Percentiles rank a stretch among this genome's conserved stretches.
phyloP scores from a whole-genome alignment of 495 filamentous ascomycete genomes.

The Beverwykella pulmonaria region DNA sequence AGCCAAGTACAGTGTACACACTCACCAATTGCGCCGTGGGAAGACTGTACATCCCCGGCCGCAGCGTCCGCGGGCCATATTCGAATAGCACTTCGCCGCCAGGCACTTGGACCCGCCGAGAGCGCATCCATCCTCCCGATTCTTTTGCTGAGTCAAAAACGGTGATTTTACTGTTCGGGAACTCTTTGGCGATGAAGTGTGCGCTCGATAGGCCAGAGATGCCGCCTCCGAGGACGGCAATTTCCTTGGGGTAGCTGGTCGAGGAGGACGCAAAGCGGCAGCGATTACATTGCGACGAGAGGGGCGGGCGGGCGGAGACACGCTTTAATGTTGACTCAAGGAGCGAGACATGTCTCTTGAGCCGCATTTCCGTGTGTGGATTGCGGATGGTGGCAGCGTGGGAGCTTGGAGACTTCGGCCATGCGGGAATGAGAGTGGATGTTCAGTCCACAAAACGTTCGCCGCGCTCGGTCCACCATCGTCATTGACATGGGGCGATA shows the following conservation, averaged over 20 bases:
- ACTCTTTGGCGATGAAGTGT: slow-evolving; percentile 65
- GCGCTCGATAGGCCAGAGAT: slow-evolving; percentile 87
- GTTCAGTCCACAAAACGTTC: background rate
- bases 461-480: slow-evolving; percentile 21
- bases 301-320: slow-evolving; percentile 9
- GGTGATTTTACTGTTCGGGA: slow-evolving; percentile 66
- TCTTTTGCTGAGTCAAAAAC: slow-evolving; percentile 72
- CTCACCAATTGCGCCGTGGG: slow-evolving; percentile 26
- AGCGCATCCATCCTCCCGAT: slow-evolving; percentile 84
- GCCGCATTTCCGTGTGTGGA: slow-evolving; percentile 35
- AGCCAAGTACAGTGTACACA: background rate
- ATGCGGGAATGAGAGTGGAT: background rate
- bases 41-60: slow-evolving; percentile 50
- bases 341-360: slow-evolving; percentile 33
- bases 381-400: background rate
- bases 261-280: slow-evolving; percentile 13
- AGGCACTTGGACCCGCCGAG: slow-evolving; percentile 64
- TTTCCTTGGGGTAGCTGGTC: slow-evolving; percentile 42
- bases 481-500: background rate
- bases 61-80: slow-evolving; percentile 79
- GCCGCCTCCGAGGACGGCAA: slow-evolving; percentile 83
- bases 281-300: slow-evolving; percentile 28
- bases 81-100: slow-evolving; percentile 73
- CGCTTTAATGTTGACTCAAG: slow-evolving; percentile 34
- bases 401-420: background rate